Evolutionary conservation across 805 yeast genomes (phyloP), one percentile per base, ranked within the genome.

Genomic region (Starmerella powellii): DNA sequence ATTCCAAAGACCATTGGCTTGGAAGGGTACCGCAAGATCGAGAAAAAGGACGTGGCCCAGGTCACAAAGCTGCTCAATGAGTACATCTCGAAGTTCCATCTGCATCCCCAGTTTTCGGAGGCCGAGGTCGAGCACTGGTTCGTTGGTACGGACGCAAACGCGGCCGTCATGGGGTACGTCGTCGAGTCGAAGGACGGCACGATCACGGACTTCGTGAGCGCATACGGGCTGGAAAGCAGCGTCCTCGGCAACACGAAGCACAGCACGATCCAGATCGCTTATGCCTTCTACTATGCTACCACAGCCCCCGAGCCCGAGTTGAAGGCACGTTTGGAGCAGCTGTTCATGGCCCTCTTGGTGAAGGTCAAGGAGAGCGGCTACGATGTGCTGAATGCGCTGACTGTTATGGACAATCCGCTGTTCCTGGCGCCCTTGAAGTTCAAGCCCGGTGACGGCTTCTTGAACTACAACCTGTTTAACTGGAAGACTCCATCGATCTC

Each of bases 361-460:
- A 63, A 83, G 31, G 78, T 94, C 23, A 80, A 81, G 59, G 60
- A 66, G 32, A 62, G 68, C 37, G 71, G 71, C 20, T 83, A 82
- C 54, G 98, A 91, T 59, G 97, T 91, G 3, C 84, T 88, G 71
- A 91, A 91, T 59, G 95, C 96, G 8, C 68, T 91, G 48, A 76
- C 96, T 0, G 70, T 86, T 10, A 94, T 86, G 64, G 98, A 91
- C 58, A 91, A 91, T 60, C 70, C 85, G 13, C 64, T 81, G 46
- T 85, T 91, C 64, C 66, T 91, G 50, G 79, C 83, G 20, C 77
- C 81, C 31, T 70, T 82, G 63, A 83, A 84, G 59, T 91, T 91
- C 60, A 95, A 95, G 27, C 73, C 76, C 37, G 98, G 98, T 34
- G 97, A 88, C 60, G 98, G 98, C 0, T 73, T 74, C 56, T 70